A percentile compares a stretch with the other conserved stretches of the same genome.
These are phyloP conservation scores for Zoysia japonica DNA, from an alignment of 176 grass and related monocot species.

Conservation along the genomic window DNA sequence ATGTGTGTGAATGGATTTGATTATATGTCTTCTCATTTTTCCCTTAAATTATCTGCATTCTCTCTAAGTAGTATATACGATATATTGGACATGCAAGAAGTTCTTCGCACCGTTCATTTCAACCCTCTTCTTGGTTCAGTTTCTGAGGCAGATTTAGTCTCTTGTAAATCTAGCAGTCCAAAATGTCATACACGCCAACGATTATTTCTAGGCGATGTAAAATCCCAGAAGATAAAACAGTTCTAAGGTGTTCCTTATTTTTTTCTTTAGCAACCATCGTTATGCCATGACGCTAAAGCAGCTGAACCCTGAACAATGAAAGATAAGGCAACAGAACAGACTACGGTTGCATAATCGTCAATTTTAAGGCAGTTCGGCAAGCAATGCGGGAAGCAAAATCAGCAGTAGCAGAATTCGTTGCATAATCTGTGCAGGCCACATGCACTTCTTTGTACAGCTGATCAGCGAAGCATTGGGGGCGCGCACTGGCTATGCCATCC, in stretches of 20 bases:
- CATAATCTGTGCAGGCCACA: conserved; percentile 1
- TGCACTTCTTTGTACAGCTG: neutral
- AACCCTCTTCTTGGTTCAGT: too few species aligned
- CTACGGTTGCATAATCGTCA: neutral
- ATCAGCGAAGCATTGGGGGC: neutral
- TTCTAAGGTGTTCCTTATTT: neutral
- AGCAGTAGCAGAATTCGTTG: conserved; percentile 12
- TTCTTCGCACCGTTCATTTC: too few species aligned
- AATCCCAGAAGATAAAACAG: neutral
- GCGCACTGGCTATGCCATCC: conserved; percentile 46
- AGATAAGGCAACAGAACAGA: neutral
- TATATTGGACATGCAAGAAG: too few species aligned
- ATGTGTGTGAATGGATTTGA: too few species aligned
- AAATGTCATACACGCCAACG: neutral
- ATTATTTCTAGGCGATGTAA: conserved; percentile 3
- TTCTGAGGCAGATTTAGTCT: too few species aligned
- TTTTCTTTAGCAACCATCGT: neutral
- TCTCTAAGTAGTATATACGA: too few species aligned
- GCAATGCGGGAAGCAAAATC: neutral
- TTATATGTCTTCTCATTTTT: too few species aligned
- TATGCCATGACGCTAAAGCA: neutral
- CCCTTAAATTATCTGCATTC: too few species aligned
- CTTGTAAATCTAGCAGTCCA: too few species aligned
- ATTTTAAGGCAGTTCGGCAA: conserved; percentile 8
- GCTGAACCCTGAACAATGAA: neutral